These are phyloP conservation scores for Neopestalotiopsis rosae DNA, from an alignment of 2,329 filamentous ascomycete genomes.

Conservation along the genomic window DNA sequence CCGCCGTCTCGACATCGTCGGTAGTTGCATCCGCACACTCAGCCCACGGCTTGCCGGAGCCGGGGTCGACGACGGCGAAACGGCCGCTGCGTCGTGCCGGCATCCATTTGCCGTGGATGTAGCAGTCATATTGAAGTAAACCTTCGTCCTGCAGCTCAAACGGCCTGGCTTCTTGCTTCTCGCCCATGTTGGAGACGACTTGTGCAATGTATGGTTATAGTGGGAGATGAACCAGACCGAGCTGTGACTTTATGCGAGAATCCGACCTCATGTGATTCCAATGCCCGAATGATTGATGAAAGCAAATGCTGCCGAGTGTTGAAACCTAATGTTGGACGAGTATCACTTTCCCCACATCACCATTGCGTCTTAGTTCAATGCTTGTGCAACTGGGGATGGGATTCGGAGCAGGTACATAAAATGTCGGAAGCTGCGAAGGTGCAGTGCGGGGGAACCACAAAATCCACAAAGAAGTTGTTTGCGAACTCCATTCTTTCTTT, in stretches of 20 bases:
- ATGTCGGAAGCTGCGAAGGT: conserved; percentile 2
- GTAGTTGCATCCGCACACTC: conserved; percentile 52
- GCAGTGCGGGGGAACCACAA: neutral
- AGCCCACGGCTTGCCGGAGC: conserved; percentile 54
- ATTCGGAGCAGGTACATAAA: neutral
- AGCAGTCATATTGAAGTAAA: conserved; percentile 55
- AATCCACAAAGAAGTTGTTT: neutral
- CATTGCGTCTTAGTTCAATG: conserved; percentile 12
- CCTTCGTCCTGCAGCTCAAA: conserved; percentile 51
- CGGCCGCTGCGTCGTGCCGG: conserved; percentile 49
- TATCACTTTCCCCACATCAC: conserved; percentile 11
- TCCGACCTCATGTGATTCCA: neutral
- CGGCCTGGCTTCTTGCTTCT: conserved; percentile 26
- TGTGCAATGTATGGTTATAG: no score
- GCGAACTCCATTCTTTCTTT: no score
- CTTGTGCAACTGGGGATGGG: conserved; percentile 1
- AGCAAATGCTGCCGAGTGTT: no score
- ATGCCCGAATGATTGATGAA: neutral
- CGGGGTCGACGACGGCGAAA: conserved; percentile 60
- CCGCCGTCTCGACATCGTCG: conserved; percentile 44
- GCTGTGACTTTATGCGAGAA: no score
- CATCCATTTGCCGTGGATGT: conserved; percentile 54
- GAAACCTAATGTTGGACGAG: neutral
- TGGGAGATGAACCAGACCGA: no score
- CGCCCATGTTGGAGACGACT: neutral